Evolutionary conservation across 108 stramenopile species (phyloP).

Genomic region (Fragilaria radians): DNA sequence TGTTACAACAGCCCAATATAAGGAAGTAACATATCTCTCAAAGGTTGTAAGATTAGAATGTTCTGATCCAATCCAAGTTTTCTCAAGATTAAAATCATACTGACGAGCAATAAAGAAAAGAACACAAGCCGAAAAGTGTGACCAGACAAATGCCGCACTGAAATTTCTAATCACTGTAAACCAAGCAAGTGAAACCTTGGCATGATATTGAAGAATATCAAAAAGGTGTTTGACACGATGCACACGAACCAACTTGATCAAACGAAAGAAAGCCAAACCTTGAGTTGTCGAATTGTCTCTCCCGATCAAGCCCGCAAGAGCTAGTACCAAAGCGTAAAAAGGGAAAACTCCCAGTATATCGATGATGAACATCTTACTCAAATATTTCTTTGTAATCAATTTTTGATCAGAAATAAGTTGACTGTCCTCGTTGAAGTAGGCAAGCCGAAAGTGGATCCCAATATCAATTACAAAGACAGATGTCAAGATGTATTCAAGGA

Average conservation of each 20-base stretch:
- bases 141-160: constrained; percentile 17
- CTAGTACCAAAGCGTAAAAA: constrained; percentile 27
- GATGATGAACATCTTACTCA: constrained; percentile 32
- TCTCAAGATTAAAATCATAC: constrained; percentile 22
- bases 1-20: constrained; percentile 44
- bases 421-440: constrained; percentile 21
- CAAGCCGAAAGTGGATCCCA: constrained; percentile 29
- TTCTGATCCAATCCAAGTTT: constrained; percentile 37
- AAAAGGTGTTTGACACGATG: constrained; percentile 29
- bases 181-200: constrained; percentile 22
- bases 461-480: constrained; percentile 26
- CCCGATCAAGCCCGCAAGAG: constrained; percentile 23
- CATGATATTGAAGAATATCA: constrained; percentile 29
- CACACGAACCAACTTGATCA: constrained; percentile 25
- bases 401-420: constrained; percentile 19
- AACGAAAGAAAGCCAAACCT: constrained; percentile 26
- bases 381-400: constrained; percentile 18
- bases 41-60: constrained; percentile 18
- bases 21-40: constrained; percentile 36
- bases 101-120: constrained; percentile 42
- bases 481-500: constrained; percentile 14
- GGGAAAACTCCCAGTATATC: constrained; percentile 55
- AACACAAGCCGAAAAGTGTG: constrained; percentile 31
- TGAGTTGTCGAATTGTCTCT: constrained; percentile 2
- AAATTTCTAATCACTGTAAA: constrained; percentile 39